Base-by-base conservation (phyloP, 805 yeast species). In the Sungouiozyma intestinalis region DNA sequence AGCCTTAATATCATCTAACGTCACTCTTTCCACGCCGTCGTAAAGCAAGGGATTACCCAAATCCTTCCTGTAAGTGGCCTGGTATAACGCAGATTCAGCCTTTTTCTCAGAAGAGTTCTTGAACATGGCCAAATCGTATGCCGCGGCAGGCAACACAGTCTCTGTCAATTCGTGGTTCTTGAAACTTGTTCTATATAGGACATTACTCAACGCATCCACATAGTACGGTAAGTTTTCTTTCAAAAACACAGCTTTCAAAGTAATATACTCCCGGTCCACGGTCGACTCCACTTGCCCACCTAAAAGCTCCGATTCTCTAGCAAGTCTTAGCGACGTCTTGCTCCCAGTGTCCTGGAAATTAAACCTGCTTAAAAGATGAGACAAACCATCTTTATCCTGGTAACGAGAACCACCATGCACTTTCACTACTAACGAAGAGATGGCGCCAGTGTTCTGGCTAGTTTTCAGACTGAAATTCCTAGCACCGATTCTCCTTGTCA, bases 301-400 rank as follows among this genome's bases (percentile, higher is more conserved):
- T 51, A 90, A 73, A 51, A 92, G 76, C 71, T 90, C 98, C 40
- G 88, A 70, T 70, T 92, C 98, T 68, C 98, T 84, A 60, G 87
- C 83, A 58, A 88, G 73, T 71, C 97, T 84, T 62, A 92, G 74
- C 18, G 92, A 95, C 16, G 96, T 82, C 65, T 86, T 85, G 54
- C 77, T 64, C 48, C 72, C 72, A 44, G 95, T 86, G 73, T 83
- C 81, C 62, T 82, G 77, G 72, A 82, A 92, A 56, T 81, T 81
- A 65, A 78, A 87, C 65, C 86, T 77, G 58, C 90, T 76, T 58
- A 88, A 73, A 50, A 87, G 68, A 66, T 90, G 97, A 36, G 97
- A 73, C 52, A 82, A 67, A 68, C 97, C 98, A 43, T 88, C 80
- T 48, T 74, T 66, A 39, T 73, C 53, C 42, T 77, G 69, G 54